Evolutionary conservation across 1,284 basidiomycete genomes (phyloP), one percentile per base, ranked within the genome.

Genomic region (Peniophora sp.): DNA sequence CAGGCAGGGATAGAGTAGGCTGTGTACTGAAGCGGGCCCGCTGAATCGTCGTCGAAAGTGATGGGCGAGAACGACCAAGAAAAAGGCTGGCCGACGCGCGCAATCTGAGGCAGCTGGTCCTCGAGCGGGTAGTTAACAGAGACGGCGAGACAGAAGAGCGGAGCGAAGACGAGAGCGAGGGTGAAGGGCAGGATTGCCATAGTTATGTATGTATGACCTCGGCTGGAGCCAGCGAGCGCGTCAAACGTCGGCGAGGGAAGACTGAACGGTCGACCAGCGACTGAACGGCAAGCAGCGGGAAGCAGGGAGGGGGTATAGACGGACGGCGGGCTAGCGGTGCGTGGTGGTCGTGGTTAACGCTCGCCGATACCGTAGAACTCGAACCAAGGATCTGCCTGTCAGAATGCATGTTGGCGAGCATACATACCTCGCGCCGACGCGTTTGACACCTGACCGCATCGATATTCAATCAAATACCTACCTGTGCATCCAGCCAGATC

Each of bases 71-170:
- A 74, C 2, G 78, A 66, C 86, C 87, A 92, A 44, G 72, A 70
- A 61, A 77, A 92, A 39, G 72, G 69, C 57, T 76, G 59, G 61
- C 71, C 69, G 45, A 80, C 62, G 52, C 84, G 78, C 34, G 83
- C 83, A 51, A 89, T 75, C 32, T 70, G 67, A 25, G 86, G 83
- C 47, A 78, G 74, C 66, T 89, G 86, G 43, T 73, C 66, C 52
- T 76, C 69, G 47, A 84, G 68, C 41, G 81, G 74, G 58, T 72
- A 71, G 35, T 65, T 55, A 20, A 85, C 70, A 51, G 64, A 70
- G 47, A 85, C 69, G 45, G 66, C 65, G 34, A 73, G 65, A 41
- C 72, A 70, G 44, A 58, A 63, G 32, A 64, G 67, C 50, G 56
- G 58, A 48, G 69, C 61, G 58, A 68, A 61, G 55, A 78, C 54